A percentile compares a stretch with the other conserved stretches of the same genome.
phyloP scores from a whole-genome alignment of 441 rosid genomes.

The Populus tomentosa region DNA sequence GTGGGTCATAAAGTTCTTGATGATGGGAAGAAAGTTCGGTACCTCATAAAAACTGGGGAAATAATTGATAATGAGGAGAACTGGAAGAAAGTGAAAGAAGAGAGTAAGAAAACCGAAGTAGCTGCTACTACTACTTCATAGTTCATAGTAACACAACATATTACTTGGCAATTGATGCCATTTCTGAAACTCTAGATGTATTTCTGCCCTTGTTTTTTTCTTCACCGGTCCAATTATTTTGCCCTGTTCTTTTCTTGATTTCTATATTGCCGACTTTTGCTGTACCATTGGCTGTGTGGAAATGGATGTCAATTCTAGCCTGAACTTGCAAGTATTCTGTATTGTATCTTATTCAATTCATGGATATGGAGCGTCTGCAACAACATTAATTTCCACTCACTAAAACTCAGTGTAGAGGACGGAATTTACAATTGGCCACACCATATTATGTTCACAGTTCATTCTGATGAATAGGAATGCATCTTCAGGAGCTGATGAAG shows the following conservation, averaged over 20 bases:
- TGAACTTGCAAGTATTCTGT: not conserved
- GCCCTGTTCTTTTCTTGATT: not conserved
- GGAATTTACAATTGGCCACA: not conserved
- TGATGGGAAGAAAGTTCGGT: slow-evolving; percentile 68
- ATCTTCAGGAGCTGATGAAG: not conserved
- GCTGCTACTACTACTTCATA: slow-evolving; percentile 36
- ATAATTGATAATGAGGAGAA: slow-evolving; percentile 60
- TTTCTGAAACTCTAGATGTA: slow-evolving; percentile 12
- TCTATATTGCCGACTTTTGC: not conserved
- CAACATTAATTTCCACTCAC: not conserved
- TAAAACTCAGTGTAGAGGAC: not conserved
- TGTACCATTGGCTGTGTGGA: not conserved
- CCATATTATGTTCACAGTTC: not conserved
- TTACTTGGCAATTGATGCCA: slow-evolving; percentile 9
- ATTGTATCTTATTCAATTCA: slow-evolving; percentile 7
- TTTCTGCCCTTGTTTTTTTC: slow-evolving; percentile 7
- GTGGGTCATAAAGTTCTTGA: slow-evolving; percentile 81
- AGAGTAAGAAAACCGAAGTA: slow-evolving; percentile 42
- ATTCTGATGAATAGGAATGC: too few species aligned
- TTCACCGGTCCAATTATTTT: slow-evolving; percentile 4
- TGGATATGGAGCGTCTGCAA: not conserved
- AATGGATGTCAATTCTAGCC: not conserved
- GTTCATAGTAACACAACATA: slow-evolving; percentile 11
- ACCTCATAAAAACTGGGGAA: slow-evolving; percentile 83
- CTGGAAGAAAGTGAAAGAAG: slow-evolving; percentile 81